Evolutionary conservation across 495 filamentous ascomycete genomes (phyloP).

Genomic region (Aspergillus incahuasiensis): DNA sequence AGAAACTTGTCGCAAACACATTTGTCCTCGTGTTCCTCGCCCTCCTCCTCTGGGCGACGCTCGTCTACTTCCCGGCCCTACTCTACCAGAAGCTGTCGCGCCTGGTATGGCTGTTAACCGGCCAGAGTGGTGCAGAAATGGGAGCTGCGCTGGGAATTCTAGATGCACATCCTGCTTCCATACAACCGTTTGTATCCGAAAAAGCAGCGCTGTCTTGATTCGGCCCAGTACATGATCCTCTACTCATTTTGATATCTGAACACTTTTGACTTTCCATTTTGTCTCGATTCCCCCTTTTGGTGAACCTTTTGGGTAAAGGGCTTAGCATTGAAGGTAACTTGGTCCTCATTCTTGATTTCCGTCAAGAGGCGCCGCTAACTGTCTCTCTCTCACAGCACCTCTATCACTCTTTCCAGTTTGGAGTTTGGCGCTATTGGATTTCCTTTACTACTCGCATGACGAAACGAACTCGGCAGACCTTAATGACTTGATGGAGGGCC

Average conservation of each 20-base stretch:
- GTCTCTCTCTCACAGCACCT: neutral
- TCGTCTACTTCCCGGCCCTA: constrained; percentile 38
- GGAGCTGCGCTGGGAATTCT: constrained; percentile 28
- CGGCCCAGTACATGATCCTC: neutral
- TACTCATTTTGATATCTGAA: neutral
- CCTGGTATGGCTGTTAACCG: constrained; percentile 40
- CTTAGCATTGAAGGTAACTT: neutral
- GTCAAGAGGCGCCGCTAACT: neutral
- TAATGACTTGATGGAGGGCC: constrained; percentile 22
- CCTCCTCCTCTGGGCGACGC: constrained; percentile 35
- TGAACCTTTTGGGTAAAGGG: neutral
- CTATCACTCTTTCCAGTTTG: constrained; percentile 10
- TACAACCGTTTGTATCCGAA: constrained; percentile 17
- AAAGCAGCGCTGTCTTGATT: constrained; percentile 14
- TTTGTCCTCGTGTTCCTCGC: constrained; percentile 34
- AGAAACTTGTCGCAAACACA: constrained; percentile 65
- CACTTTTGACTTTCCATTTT: neutral
- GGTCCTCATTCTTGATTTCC: neutral
- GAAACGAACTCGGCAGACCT: constrained; percentile 2
- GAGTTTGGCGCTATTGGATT: constrained; percentile 17
- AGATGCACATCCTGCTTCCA: constrained; percentile 21
- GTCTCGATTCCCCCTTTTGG: neutral
- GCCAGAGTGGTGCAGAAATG: constrained; percentile 32
- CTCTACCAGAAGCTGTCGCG: constrained; percentile 36
- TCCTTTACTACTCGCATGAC: constrained; percentile 7